Evolutionary conservation across 805 yeast genomes (phyloP).

Genomic region (Dipodascopsis tothii): DNA sequence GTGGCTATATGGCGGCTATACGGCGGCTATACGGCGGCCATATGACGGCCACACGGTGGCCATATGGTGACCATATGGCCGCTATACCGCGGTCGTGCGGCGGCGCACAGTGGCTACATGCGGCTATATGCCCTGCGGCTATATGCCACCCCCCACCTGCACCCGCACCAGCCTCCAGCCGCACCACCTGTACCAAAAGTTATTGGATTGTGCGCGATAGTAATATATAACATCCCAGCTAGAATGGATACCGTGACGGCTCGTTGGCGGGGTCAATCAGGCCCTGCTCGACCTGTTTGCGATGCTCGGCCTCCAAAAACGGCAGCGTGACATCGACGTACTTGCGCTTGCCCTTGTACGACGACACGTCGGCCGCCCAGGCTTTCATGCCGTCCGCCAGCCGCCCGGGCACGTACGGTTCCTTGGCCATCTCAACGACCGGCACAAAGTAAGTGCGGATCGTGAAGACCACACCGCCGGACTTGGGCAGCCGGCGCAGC

Average conservation of each 20-base stretch:
- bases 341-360: conserved; percentile 47
- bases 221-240: too few species aligned
- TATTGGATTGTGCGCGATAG: too few species aligned
- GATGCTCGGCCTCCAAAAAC: conserved; percentile 19
- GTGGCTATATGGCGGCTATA: too few species aligned
- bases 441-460: conserved; percentile 58
- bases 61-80: too few species aligned
- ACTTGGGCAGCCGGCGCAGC: conserved; percentile 50
- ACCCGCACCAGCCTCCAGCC: background rate
- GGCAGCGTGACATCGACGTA: conserved; percentile 16
- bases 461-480: conserved; percentile 54
- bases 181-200: background rate
- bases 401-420: conserved; percentile 56
- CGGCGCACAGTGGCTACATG: too few species aligned
- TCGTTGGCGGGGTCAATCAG: conserved; percentile 10
- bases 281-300: conserved; percentile 17
- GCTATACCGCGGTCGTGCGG: too few species aligned
- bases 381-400: conserved; percentile 50
- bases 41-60: too few species aligned
- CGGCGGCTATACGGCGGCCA: too few species aligned
- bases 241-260: conserved; percentile 16
- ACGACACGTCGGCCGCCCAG: conserved; percentile 55
- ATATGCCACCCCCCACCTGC: background rate
- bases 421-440: conserved; percentile 45
- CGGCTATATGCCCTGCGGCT: too few species aligned